Evolutionary conservation across 2,329 filamentous ascomycete genomes (phyloP), one percentile per base, ranked within the genome.

Genomic region (Fusarium sp.): DNA sequence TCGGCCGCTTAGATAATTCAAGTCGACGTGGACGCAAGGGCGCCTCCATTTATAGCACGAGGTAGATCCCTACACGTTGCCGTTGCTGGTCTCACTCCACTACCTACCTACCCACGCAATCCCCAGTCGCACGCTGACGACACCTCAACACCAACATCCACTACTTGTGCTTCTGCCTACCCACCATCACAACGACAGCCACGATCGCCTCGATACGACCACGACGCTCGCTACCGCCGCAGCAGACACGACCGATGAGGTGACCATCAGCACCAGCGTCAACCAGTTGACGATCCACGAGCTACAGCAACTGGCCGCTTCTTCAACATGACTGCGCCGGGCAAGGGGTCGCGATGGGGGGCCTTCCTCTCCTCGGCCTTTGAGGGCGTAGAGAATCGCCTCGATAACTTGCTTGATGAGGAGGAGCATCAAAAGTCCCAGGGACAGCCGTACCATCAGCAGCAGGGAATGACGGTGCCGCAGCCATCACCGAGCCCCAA

Each of bases 351-450:
- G 60, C 89, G 89, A 90, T 95, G 93, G 93, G 93, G 92, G 54
- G 91, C 91, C 35, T 93, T 98, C 81, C 88, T 98, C 69, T 94
- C 95, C 74, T 94, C 96, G 83, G 95, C 96, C 73, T 95, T 98
- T 70, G 95, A 95, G 64, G 95, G 95, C 70, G 93, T 99, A 67
- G 97, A 99, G 85, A 97, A 95, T 69, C 92, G 94, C 50, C 89
- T 99, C 69, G 97, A 99, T 82, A 95, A 91, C 59, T 97, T 99
- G 68, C 89, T 99, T 70, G 95, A 98, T 75, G 91, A 94, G 65
- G 91, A 92, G 50, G 89, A 79, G 14, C 77, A 77, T 69, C 66
- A 71, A 42, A 56, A 38, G 40, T 25, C 58, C 36, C 73, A 74
- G 36, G 42, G 58, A 45, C 56, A 54, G 16, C 57, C 58, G 25